Conservation (phyloP, 1,284 basidiomycete species). For the Papiliotrema terrestris region DNA sequence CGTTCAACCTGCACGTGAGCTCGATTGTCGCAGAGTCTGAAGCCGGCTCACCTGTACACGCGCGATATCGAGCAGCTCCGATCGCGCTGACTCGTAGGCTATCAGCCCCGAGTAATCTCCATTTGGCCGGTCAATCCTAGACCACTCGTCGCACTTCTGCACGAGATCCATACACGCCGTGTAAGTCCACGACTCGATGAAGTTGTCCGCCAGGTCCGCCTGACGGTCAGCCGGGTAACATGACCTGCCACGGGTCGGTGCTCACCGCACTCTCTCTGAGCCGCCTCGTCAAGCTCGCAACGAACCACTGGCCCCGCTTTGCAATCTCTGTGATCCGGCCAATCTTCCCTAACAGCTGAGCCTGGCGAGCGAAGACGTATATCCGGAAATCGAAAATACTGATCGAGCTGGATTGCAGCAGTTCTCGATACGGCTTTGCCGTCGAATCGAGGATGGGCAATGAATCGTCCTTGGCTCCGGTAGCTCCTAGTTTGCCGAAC, state of each 20-base stretch:
- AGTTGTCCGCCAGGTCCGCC: constrained; percentile 68
- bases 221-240: constrained; percentile 39
- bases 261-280: constrained; percentile 71
- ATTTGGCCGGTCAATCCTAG: constrained; percentile 47
- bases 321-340: constrained; percentile 82
- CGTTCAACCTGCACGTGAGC: constrained; percentile 34
- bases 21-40: not conserved
- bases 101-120: constrained; percentile 58
- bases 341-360: constrained; percentile 68
- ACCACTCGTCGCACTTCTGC: constrained; percentile 78
- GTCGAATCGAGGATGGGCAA: constrained; percentile 70
- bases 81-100: constrained; percentile 43
- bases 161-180: constrained; percentile 84
- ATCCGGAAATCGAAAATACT: constrained; percentile 90
- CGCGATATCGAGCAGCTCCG: constrained; percentile 45
- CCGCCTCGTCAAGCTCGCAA: constrained; percentile 35
- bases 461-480: constrained; percentile 66
- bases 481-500: constrained; percentile 74
- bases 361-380: constrained; percentile 86
- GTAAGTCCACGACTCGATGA: constrained; percentile 92
- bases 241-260: not conserved
- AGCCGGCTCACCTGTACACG: constrained; percentile 31
- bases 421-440: constrained; percentile 81
- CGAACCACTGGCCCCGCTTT: constrained; percentile 54
- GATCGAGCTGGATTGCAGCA: constrained; percentile 86